These are phyloP conservation scores for Geranomyces michiganensis DNA, from an alignment of 192 early-diverging fungal genomes.

Conservation along the genomic window DNA sequence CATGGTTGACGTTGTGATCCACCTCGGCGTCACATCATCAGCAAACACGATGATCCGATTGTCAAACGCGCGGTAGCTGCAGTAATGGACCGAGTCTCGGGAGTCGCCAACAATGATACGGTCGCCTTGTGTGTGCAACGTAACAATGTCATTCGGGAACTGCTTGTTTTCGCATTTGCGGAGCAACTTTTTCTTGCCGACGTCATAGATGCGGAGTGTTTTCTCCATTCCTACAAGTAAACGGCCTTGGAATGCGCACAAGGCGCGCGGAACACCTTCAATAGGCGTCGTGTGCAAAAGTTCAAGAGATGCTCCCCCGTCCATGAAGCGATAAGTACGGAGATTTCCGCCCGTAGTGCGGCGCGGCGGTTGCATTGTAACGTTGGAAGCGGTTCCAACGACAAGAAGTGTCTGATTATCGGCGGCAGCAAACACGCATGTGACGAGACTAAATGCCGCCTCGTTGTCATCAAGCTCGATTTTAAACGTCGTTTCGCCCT, in stretches of 20 bases:
- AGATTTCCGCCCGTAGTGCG: slow-evolving; percentile 72
- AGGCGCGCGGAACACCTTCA: slow-evolving; percentile 82
- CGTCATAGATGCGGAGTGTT: slow-evolving; percentile 86
- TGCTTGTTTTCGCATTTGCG: slow-evolving; percentile 83
- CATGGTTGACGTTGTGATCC: slow-evolving; percentile 77
- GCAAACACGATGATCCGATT: slow-evolving; percentile 90
- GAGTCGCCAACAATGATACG: slow-evolving; percentile 86
- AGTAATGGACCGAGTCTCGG: slow-evolving; percentile 85
- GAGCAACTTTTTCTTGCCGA: slow-evolving; percentile 88
- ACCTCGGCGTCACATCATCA: slow-evolving; percentile 88
- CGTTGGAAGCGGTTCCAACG: slow-evolving; percentile 80
- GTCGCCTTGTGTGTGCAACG: slow-evolving; percentile 75
- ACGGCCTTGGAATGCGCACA: slow-evolving; percentile 84
- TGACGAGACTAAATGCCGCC: slow-evolving; percentile 68
- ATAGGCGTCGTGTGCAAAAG: slow-evolving; percentile 85
- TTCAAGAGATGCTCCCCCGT: slow-evolving; percentile 68
- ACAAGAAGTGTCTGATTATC: slow-evolving; percentile 66
- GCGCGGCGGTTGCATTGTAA: slow-evolving; percentile 66
- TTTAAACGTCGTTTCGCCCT: slow-evolving; percentile 66
- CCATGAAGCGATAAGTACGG: slow-evolving; percentile 71
- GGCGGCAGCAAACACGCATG: slow-evolving; percentile 37
- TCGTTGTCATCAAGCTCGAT: slow-evolving; percentile 84
- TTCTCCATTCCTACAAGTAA: slow-evolving; percentile 88
- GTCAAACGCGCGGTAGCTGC: slow-evolving; percentile 68
- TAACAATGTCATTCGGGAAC: slow-evolving; percentile 75